Conservation (phyloP, 371 early-diverging fungal genomes). For the Mortierella sp. region DNA sequence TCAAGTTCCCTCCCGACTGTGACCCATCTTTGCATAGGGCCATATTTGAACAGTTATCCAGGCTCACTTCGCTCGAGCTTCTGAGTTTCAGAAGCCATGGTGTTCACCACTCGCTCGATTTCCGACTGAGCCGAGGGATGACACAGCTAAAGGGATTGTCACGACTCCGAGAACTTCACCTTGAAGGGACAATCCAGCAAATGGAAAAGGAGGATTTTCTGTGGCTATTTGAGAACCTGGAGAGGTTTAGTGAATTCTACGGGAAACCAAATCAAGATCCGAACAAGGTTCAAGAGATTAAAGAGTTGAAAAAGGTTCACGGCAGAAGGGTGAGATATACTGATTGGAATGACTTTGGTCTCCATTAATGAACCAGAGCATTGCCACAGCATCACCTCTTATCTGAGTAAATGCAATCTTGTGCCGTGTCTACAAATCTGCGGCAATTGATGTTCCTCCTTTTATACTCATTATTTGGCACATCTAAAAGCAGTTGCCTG, state of each 20-base stretch:
- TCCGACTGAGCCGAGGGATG: not conserved
- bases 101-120: not conserved
- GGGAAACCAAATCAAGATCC: not conserved
- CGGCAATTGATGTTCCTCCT: no score
- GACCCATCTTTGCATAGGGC: not conserved
- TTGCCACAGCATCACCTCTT: no score
- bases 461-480: no score
- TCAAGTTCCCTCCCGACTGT: not conserved
- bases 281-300: not conserved
- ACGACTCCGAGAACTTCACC: not conserved
- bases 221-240: not conserved
- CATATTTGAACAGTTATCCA: not conserved
- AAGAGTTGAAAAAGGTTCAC: not conserved
- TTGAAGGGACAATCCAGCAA: not conserved
- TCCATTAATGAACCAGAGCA: no score
- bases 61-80: not conserved
- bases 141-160: not conserved
- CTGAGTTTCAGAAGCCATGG: not conserved
- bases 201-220: not conserved
- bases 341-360: no score
- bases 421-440: no score
- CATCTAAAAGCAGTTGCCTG: no score
- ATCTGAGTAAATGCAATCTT: no score
- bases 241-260: not conserved
- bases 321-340: no score